phyloP scores from a whole-genome alignment of 305 asterid genomes.

The Fraxinus nigra region DNA sequence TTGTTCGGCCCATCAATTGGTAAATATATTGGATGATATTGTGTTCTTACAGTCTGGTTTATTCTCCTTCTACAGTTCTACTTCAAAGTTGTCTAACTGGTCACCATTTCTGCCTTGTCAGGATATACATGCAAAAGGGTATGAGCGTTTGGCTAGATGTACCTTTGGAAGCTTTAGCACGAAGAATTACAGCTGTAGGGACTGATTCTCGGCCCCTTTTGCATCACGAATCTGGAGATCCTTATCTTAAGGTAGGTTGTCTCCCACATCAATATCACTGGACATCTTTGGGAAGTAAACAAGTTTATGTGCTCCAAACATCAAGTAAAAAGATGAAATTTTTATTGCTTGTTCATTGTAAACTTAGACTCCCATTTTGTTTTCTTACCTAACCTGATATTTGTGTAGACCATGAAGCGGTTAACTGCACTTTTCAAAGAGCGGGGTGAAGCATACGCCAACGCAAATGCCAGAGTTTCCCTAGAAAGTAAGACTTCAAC shows the following conservation, averaged over 20 bases:
- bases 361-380: not conserved
- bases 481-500: conserved; percentile 53
- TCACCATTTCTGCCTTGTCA: conserved; percentile 27
- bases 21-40: conserved; percentile 27
- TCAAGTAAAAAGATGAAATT: not conserved
- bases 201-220: conserved; percentile 76
- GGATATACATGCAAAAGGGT: conserved; percentile 89
- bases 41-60: not conserved
- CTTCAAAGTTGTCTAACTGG: not conserved
- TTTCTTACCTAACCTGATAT: not conserved
- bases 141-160: conserved; percentile 83
- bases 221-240: conserved; percentile 66
- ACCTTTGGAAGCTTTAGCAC: conserved; percentile 84
- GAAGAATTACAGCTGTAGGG: conserved; percentile 67
- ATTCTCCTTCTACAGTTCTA: conserved; percentile 10
- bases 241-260: conserved; percentile 52
- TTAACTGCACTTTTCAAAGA: conserved; percentile 54
- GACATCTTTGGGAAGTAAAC: not conserved
- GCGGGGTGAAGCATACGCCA: conserved; percentile 75
- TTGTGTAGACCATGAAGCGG: conserved; percentile 59
- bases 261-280: not conserved
- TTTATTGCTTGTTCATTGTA: not conserved
- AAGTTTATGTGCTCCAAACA: not conserved
- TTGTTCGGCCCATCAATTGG: conserved; percentile 88
- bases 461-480: conserved; percentile 65